Evolutionary conservation across 441 rosid genomes (phyloP).

Genomic region (Gossypium lobatum): DNA sequence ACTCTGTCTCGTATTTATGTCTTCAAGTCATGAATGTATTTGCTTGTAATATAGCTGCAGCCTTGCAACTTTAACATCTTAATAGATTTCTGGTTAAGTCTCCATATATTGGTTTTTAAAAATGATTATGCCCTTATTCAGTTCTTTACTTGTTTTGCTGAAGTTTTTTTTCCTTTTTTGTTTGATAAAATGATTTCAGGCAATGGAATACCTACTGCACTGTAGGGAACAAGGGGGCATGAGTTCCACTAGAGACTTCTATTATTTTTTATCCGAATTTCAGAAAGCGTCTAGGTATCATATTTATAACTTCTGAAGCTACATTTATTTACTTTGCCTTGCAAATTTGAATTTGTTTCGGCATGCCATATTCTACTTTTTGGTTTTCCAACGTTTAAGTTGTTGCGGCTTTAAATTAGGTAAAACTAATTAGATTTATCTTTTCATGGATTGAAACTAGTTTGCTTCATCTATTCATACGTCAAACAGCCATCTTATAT

Average conservation of each 20-base stretch:
- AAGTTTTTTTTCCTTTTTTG: neutral
- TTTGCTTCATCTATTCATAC: neutral
- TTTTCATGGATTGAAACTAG: neutral
- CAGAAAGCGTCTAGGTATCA: conserved; percentile 76
- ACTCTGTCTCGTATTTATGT: neutral
- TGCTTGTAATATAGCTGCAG: neutral
- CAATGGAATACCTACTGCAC: conserved; percentile 70
- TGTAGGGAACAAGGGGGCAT: conserved; percentile 54
- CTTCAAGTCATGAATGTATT: neutral
- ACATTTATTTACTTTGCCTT: neutral
- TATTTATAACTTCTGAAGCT: neutral
- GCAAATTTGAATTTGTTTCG: neutral
- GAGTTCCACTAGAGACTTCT: conserved; percentile 61
- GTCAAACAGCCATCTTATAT: neutral
- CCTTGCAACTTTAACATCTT: neutral
- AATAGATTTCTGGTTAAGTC: neutral
- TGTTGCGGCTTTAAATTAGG: neutral
- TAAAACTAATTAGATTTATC: neutral
- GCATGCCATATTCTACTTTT: neutral
- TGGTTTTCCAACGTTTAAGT: neutral
- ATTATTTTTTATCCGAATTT: conserved; percentile 62
- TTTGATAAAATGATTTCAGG: conserved; percentile 40
- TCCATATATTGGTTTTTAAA: neutral
- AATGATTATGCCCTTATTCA: neutral
- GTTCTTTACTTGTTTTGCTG: neutral